These are phyloP conservation scores for Pseudopyrenochaeta lycopersici DNA, from an alignment of 2,329 filamentous ascomycete genomes.

Conservation along the genomic window DNA sequence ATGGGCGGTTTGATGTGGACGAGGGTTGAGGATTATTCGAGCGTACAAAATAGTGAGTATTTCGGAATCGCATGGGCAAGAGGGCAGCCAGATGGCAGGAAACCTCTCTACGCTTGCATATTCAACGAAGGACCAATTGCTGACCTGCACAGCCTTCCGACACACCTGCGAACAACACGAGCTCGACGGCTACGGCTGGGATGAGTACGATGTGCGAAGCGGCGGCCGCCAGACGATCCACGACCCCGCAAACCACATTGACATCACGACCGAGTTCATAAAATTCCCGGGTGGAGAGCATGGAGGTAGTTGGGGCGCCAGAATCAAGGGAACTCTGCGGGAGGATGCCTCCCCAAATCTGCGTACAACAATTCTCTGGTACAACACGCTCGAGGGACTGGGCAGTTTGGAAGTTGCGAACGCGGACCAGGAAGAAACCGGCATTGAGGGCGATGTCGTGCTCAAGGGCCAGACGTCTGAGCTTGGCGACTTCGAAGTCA, in stretches of 20 bases:
- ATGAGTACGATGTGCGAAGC: constrained; percentile 89
- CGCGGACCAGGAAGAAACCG: constrained; percentile 56
- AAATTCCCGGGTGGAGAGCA: constrained; percentile 87
- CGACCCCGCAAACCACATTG: constrained; percentile 85
- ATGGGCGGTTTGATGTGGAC: constrained; percentile 89
- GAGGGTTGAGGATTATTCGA: constrained; percentile 79
- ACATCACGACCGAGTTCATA: constrained; percentile 92
- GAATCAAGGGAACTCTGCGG: constrained; percentile 82
- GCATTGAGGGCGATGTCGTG: constrained; percentile 69
- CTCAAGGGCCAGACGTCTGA: constrained; percentile 74
- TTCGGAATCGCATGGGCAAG: not conserved
- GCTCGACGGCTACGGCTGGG: constrained; percentile 97
- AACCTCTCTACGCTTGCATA: not conserved
- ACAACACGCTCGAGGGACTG: constrained; percentile 79
- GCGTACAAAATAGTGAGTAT: constrained; percentile 76
- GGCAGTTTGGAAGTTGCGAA: constrained; percentile 70
- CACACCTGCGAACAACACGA: constrained; percentile 97
- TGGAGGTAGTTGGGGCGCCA: constrained; percentile 90
- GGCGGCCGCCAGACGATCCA: constrained; percentile 92
- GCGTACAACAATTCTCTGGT: constrained; percentile 83
- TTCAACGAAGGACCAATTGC: constrained; percentile 13
- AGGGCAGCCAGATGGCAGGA: constrained; percentile 10
- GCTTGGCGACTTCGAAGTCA: constrained; percentile 82
- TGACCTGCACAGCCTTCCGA: constrained; percentile 72
- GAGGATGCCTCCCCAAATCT: constrained; percentile 71